These are phyloP conservation scores for Tuber indicum DNA, from an alignment of 495 filamentous ascomycete species.

Conservation along the genomic window DNA sequence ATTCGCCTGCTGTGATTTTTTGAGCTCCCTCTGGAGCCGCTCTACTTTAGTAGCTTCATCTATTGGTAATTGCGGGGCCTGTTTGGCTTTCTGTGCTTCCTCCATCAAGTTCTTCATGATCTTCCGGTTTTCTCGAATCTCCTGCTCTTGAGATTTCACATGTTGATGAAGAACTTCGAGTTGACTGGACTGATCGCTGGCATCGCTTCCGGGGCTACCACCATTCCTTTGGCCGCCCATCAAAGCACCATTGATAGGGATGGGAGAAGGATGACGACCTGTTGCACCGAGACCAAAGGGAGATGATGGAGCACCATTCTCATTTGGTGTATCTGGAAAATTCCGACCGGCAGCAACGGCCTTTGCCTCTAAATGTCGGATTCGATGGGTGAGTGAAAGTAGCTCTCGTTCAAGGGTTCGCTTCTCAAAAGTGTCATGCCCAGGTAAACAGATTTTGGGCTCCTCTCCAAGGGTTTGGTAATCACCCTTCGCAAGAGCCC, in stretches of 20 bases:
- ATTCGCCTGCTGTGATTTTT: constrained; percentile 96
- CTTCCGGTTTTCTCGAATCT: constrained; percentile 44
- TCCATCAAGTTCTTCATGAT: constrained; percentile 50
- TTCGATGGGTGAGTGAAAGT: constrained; percentile 46
- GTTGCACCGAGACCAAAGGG: constrained; percentile 39
- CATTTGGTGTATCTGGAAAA: constrained; percentile 41
- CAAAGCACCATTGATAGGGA: constrained; percentile 34
- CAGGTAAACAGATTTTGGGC: constrained; percentile 45
- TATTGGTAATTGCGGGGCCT: constrained; percentile 55
- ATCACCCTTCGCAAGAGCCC: constrained; percentile 40
- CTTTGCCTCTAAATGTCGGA: constrained; percentile 47
- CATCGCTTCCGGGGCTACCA: constrained; percentile 38
- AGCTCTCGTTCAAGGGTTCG: constrained; percentile 47
- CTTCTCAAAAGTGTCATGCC: constrained; percentile 48
- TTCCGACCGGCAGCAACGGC: constrained; percentile 43
- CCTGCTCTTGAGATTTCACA: constrained; percentile 49
- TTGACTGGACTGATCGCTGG: constrained; percentile 44
- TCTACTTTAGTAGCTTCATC: constrained; percentile 53
- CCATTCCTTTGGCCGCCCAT: constrained; percentile 34
- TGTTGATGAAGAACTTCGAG: constrained; percentile 48
- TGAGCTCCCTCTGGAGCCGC: constrained; percentile 77
- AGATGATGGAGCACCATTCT: constrained; percentile 41
- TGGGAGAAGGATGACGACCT: constrained; percentile 40
- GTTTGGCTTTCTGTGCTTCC: constrained; percentile 57
- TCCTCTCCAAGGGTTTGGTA: constrained; percentile 29